Conservation (phyloP, 139 green algal species). For the Chlorokybus atmophyticus region DNA sequence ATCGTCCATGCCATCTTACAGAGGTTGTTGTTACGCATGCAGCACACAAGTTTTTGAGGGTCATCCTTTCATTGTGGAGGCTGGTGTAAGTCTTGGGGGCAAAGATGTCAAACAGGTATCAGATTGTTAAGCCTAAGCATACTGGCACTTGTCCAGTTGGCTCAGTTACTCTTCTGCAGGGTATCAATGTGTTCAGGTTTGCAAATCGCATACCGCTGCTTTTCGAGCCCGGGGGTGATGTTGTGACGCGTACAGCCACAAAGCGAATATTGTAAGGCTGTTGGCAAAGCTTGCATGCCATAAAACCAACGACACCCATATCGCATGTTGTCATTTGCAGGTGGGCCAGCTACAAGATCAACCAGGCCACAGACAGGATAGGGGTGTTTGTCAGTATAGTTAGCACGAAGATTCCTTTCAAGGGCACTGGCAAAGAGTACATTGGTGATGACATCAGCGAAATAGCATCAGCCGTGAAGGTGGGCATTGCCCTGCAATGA, state of each 20-base stretch:
- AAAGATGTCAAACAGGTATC: conserved; percentile 59
- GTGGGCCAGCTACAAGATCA: conserved; percentile 94
- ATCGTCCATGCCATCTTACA: too few relatives aligned
- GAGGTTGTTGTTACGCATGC: background rate
- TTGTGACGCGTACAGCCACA: conserved; percentile 76
- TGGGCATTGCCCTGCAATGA: conserved; percentile 10
- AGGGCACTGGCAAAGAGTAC: conserved; percentile 90
- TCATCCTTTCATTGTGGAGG: conserved; percentile 90
- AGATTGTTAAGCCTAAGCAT: too few relatives aligned
- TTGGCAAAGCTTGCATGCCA: too few relatives aligned
- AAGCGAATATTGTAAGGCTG: too few relatives aligned
- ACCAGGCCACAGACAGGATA: conserved; percentile 68
- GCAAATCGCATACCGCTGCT: conserved; percentile 95
- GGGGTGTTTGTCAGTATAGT: conserved; percentile 95
- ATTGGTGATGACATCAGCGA: conserved; percentile 88
- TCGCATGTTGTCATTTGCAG: too few relatives aligned
- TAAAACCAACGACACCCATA: too few relatives aligned
- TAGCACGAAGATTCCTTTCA: conserved; percentile 98
- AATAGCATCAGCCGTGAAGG: conserved; percentile 67
- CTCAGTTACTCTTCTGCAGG: too few relatives aligned
- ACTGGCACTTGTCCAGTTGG: too few relatives aligned
- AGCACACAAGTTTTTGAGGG: conserved; percentile 68
- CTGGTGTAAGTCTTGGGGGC: conserved; percentile 77
- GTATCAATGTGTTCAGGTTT: conserved; percentile 86
- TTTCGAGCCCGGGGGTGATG: conserved; percentile 80